Percentiles rank a stretch among this genome's conserved stretches.
phyloP scores from a whole-genome alignment of 73 alveolate genomes.

The Symbiodinium natans region DNA sequence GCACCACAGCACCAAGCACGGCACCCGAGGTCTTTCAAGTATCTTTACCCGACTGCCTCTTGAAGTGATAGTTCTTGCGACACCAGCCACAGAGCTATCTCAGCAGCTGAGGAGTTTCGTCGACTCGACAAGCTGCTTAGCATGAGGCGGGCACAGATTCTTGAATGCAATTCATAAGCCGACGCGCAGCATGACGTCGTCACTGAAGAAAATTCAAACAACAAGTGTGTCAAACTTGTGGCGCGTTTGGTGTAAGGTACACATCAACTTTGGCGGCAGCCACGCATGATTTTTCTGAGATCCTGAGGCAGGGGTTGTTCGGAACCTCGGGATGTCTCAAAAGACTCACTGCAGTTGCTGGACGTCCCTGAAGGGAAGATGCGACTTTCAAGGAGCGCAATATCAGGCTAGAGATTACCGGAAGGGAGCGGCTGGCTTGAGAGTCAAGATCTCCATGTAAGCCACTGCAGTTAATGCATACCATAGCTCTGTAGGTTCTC shows the following conservation, averaged over 20 bases:
- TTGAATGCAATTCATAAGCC: not conserved
- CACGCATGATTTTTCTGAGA: constrained; percentile 33
- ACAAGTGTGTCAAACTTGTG: not conserved
- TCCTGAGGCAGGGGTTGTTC: not conserved
- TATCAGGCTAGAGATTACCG: constrained; percentile 46
- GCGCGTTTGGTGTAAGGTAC: not conserved
- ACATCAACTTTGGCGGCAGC: constrained; percentile 48
- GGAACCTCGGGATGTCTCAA: not conserved
- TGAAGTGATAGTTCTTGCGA: not conserved
- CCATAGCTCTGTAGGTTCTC: not conserved
- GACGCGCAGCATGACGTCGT: too few species aligned
- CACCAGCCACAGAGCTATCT: too few species aligned
- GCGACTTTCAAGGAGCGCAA: constrained; percentile 16
- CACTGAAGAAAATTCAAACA: too few species aligned
- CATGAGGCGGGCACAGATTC: constrained; percentile 42
- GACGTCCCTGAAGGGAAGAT: constrained; percentile 21
- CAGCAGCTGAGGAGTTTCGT: constrained; percentile 34
- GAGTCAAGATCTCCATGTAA: not conserved
- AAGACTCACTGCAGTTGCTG: not conserved
- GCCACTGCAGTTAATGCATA: too few species aligned
- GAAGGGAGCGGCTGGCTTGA: constrained; percentile 23
- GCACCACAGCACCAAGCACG: too few species aligned
- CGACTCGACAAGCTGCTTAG: constrained; percentile 41
- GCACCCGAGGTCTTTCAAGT: constrained; percentile 30
- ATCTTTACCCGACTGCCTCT: constrained; percentile 38